Base-by-base conservation (phyloP, 2,329 filamentous ascomycete species). In the Emmonsiellopsis sp. region DNA sequence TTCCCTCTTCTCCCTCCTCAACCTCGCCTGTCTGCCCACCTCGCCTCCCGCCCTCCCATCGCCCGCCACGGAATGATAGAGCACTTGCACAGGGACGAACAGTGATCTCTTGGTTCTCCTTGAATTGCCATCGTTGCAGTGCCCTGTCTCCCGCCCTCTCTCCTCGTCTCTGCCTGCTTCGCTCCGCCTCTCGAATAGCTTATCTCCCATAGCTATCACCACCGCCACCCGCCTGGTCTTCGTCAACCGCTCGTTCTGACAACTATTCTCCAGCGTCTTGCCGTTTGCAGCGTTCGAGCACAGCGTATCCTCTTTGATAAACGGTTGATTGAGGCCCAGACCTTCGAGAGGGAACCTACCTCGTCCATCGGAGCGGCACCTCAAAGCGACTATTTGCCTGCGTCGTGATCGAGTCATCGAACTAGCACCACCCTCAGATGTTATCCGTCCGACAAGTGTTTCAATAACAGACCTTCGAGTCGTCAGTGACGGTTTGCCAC, bases 101-200 rank as follows among this genome's bases (percentile, higher is more conserved):
- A 14, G 27, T 9, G 9, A 32, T 34, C 7, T 9, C 17, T 32
- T 42, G 17, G 14, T 34, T 47, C 9, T 37, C 14, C 45, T 33
- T 17, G 31, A 34, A 14, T 4, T 6, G 63, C 57, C 58, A 56
- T 56, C 61, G 56, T 62, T 63, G 61, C 61, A 62, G 63, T 66
- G 63, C 61, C 64, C 65, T 51, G 49, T 55, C 58, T 58, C 44
- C 53, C 58, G 57, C 44, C 53, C 51, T 59, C 55, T 52, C 52
- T 58, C 57, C 39, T 54, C 37, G n/a, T 42, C 33, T 52, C 49
- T 55, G 44, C 27, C 21, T 34, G 32, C 40, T 43, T 34, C n/a
- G 27, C 1, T 17, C 33, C 31, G 21, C 21, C 21, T 27, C 21
- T 27, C 21, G 21, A 27, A 27, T 27, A 27, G 21, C 21, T 5